Evolutionary conservation across 768 basidiomycete species (phyloP), one percentile per base, ranked within the genome.

Genomic region (Pholiota microspora): DNA sequence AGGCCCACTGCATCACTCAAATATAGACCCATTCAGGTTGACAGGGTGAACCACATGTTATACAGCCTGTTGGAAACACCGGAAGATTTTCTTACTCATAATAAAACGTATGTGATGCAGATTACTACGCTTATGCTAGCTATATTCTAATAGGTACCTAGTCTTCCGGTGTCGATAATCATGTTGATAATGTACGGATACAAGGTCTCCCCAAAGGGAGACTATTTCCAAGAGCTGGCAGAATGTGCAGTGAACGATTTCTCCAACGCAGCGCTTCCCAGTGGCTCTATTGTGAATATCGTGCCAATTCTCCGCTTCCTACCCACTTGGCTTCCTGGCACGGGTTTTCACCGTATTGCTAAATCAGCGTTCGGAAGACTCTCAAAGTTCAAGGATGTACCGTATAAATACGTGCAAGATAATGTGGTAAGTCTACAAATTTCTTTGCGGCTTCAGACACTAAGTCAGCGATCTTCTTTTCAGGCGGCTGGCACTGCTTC

Each of bases 1-100:
- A 60, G 54, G 10, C 64, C 59, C 8, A 56, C 62, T 9, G 52
- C 60, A 5, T 40, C 66, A 10, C 28, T 32, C 4, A 42, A 48
- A n/a, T 67, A 65, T 35, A 60, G 59, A n/a, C 62, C 66, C 0
- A 55, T 60, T 12, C 66, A 71, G 28, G 52, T 58, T 8, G 46
- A 54, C 21, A 66, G 68, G 46, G 57, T 64, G 2, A 51, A 64
- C 38, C 53, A 62, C 6, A 24, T 62, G n/a, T 49, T 62, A 1
- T 44, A 55, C 16, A 15, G 45, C 42, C 34, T 59, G 23, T 29
- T 62, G 10, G 45, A 16, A 6, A 51, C 46, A 2, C 56, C 53
- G 4, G 54, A 62, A 5, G 54, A 54, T 12, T 56, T 58, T 18
- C 31, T 32, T 13, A n/a, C 35, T 12, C 59, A 62, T 44, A 50